phyloP scores from a whole-genome alignment of 768 basidiomycete species.

The Boletus rex-veris region DNA sequence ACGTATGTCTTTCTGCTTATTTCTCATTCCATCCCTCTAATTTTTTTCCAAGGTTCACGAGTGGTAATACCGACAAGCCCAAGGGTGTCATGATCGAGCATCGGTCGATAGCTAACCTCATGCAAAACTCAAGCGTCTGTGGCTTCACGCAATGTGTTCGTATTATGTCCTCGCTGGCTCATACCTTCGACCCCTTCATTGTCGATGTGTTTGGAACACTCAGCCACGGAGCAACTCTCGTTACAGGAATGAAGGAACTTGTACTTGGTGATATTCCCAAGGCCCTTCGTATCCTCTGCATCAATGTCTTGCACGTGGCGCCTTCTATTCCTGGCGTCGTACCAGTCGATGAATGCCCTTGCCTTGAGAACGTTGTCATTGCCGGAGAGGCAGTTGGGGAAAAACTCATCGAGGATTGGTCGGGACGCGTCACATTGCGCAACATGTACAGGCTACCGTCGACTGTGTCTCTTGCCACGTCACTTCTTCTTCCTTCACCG shows the following conservation, averaged over 20 bases:
- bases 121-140: conserved; percentile 19
- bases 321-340: conserved; percentile 31
- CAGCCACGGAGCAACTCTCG: conserved; percentile 19
- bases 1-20: conserved; percentile 17
- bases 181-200: conserved; percentile 28
- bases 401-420: conserved; percentile 25
- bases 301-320: conserved; percentile 28
- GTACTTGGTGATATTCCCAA: conserved; percentile 31
- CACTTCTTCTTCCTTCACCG: too few species aligned
- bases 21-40: background rate
- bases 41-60: conserved; percentile 16
- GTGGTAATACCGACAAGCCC: conserved; percentile 22
- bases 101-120: conserved; percentile 19
- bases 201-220: conserved; percentile 19
- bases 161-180: conserved; percentile 28
- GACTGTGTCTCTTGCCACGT: conserved; percentile 29
- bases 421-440: conserved; percentile 22
- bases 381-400: conserved; percentile 23
- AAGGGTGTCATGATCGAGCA: conserved; percentile 25
- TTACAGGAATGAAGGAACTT: conserved; percentile 23
- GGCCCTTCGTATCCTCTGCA: conserved; percentile 25
- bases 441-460: conserved; percentile 33
- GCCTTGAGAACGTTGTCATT: conserved; percentile 26
- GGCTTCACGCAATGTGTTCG: conserved; percentile 23
- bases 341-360: conserved; percentile 24